These are phyloP conservation scores for Phragmites australis DNA, from an alignment of 176 grass and related monocot genomes.

Conservation along the genomic window DNA sequence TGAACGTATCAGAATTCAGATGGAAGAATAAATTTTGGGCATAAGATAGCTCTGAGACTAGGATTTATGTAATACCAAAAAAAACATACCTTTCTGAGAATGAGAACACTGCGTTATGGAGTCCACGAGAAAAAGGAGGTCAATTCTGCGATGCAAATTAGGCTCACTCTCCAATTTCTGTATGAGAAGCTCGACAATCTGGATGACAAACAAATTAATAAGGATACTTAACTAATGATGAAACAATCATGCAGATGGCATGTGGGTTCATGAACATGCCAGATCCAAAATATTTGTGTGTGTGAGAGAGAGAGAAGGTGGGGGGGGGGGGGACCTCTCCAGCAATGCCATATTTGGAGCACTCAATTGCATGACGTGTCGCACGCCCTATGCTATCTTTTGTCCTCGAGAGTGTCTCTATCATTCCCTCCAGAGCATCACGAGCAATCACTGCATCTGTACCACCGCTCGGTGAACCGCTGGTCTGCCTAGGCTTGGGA, in stretches of 20 bases:
- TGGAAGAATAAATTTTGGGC: slow-evolving; percentile 31
- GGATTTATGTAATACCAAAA: not conserved
- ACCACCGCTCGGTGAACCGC: slow-evolving; percentile 51
- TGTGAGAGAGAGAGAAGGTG: not conserved
- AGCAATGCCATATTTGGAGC: slow-evolving; percentile 91
- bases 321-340: slow-evolving; percentile 59
- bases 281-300: not conserved
- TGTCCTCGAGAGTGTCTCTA: slow-evolving; percentile 96
- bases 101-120: slow-evolving; percentile 96
- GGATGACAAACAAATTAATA: slow-evolving; percentile 38
- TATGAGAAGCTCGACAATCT: slow-evolving; percentile 94
- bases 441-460: slow-evolving; percentile 83
- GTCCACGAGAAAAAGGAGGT: slow-evolving; percentile 94
- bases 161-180: slow-evolving; percentile 79
- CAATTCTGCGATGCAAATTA: slow-evolving; percentile 86
- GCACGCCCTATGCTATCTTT: slow-evolving; percentile 99
- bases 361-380: slow-evolving; percentile 90
- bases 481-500: slow-evolving; percentile 48
- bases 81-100: slow-evolving; percentile 73
- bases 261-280: not conserved
- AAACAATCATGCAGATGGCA: slow-evolving; percentile 27
- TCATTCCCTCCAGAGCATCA: slow-evolving; percentile 89
- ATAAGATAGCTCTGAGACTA: slow-evolving; percentile 36
- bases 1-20: slow-evolving; percentile 49
- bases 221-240: slow-evolving; percentile 13